A percentile compares a stretch with the other conserved stretches of the same genome.
Evolutionary conservation across 805 yeast species (phyloP).

Genomic region (Kodamaea jinghongensis): DNA sequence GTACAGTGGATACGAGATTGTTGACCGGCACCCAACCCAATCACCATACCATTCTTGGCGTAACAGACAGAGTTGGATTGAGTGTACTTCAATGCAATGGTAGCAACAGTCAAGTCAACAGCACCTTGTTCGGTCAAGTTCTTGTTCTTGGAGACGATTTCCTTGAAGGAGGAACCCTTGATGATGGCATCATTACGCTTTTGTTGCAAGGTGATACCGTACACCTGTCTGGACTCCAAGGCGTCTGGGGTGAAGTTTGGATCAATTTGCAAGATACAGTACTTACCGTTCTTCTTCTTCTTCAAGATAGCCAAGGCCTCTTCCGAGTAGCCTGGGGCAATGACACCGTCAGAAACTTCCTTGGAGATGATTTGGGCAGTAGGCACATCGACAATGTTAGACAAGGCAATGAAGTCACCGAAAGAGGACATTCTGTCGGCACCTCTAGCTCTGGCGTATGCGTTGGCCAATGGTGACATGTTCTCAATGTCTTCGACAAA

Average conservation of each 20-base stretch:
- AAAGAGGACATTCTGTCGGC: conserved; percentile 99
- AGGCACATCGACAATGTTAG: conserved; percentile 93
- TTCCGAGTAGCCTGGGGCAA: conserved; percentile 94
- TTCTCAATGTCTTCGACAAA: conserved; percentile 93
- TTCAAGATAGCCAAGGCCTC: conserved; percentile 87
- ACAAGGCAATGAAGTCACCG: conserved; percentile 97
- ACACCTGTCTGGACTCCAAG: conserved; percentile 89
- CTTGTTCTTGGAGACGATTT: conserved; percentile 85
- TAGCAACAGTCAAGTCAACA: conserved; percentile 93
- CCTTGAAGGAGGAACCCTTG: conserved; percentile 85
- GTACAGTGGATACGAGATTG: conserved; percentile 99
- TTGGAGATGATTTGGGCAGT: conserved; percentile 96
- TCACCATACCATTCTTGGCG: conserved; percentile 98
- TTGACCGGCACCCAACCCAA: conserved; percentile 99
- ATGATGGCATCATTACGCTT: conserved; percentile 97
- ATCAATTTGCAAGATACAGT: conserved; percentile 94
- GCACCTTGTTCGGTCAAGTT: conserved; percentile 86
- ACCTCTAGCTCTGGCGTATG: conserved; percentile 99
- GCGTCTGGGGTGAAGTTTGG: conserved; percentile 85
- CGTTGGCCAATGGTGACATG: conserved; percentile 94
- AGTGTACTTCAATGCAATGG: conserved; percentile 94
- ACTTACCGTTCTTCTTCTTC: conserved; percentile 96
- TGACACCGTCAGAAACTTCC: conserved; percentile 98
- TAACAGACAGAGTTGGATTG: conserved; percentile 98
- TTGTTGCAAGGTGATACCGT: conserved; percentile 93